Conservation (phyloP, 163 green algal genomes). For the Prototheca stagnorum region DNA sequence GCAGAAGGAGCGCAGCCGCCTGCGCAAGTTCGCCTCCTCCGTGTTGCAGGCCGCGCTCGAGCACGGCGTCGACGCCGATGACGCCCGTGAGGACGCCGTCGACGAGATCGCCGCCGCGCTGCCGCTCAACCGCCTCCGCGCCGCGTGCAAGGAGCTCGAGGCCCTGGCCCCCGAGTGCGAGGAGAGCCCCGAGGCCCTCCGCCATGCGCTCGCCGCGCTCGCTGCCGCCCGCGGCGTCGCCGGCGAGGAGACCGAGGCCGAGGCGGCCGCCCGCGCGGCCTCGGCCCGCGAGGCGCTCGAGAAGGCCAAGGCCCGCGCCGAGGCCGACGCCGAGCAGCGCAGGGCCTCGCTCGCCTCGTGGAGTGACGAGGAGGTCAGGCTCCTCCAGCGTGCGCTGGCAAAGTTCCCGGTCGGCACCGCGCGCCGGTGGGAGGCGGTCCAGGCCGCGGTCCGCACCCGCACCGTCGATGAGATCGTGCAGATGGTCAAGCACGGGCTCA, state of each 20-base stretch:
- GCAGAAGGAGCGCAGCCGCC: slow-evolving; percentile 36
- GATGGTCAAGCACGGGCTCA: slow-evolving; percentile 69
- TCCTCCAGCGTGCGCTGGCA: slow-evolving; percentile 72
- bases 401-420: slow-evolving; percentile 72
- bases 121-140: slow-evolving; percentile 22
- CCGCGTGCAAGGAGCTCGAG: slow-evolving; percentile 23
- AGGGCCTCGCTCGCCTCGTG: slow-evolving; percentile 43
- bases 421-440: slow-evolving; percentile 50
- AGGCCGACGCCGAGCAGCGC: no score
- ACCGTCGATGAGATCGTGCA: slow-evolving; percentile 71
- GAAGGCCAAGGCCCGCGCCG: slow-evolving; percentile 6
- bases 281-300: slow-evolving; percentile 27
- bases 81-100: slow-evolving; percentile 32
- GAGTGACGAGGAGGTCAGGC: slow-evolving; percentile 69
- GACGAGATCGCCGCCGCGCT: slow-evolving; percentile 51
- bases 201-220: slow-evolving; percentile 14
- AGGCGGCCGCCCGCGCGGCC: slow-evolving; percentile 24
- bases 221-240: slow-evolving; percentile 4
- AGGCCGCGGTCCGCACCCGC: slow-evolving; percentile 58
- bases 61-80: background rate
- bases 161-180: slow-evolving; percentile 2
- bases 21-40: slow-evolving; percentile 28
- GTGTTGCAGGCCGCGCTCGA: no score
- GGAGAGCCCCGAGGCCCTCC: slow-evolving; percentile 15
- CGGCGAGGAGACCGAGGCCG: slow-evolving; percentile 8